Base-by-base conservation (phyloP, 495 filamentous ascomycete genomes). In the Letharia lupina region DNA sequence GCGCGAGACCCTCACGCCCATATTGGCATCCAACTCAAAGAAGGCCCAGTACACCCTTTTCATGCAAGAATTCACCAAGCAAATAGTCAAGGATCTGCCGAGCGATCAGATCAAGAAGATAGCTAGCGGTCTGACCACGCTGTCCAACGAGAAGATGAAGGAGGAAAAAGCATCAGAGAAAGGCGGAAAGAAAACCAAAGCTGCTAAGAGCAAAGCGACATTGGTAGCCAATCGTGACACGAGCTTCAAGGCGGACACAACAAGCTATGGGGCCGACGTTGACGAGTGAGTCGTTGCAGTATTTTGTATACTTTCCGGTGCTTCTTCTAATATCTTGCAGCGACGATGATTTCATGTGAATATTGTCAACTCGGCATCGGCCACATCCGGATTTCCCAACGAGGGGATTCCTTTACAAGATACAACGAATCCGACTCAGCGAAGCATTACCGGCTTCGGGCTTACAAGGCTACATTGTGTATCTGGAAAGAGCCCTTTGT, bases 81-180 rank as follows among this genome's bases (percentile, higher is more conserved):
- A 89, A 72, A 80, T 99, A 23, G 85, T 86, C 68, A 94, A 92
- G 79, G 95, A 98, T 58, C 77, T 98, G 65, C 84, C 88, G 12
- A 93, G 89, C 72, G 86, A 90, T 63, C 91, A 98, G 77, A 91
- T 97, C 73, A 96, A 96, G 85, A 96, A 97, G 82, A 84, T 96
- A 65, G 84, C 91, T 5, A 93, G 87, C 78, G 83, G 84, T 40
- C 76, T 98, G 72, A 93, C 91, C 31, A 87, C 89, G 15, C 80
- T 96, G 60, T 82, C 90, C 71, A 99, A 99, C 73, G 95, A 99
- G 84, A 97, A 94, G 84, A 90, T 96, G 91, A 95, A 91, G 81
- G 94, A 97, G 77, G 95, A 99, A 85, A 96, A 96, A 81, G 84
- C 86, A 16, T 86, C 90, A 5, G 93, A 96, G 69, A 98, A 96